Base-by-base conservation (phyloP, 2,329 filamentous ascomycete genomes). In the Hypomyces rosellus region DNA sequence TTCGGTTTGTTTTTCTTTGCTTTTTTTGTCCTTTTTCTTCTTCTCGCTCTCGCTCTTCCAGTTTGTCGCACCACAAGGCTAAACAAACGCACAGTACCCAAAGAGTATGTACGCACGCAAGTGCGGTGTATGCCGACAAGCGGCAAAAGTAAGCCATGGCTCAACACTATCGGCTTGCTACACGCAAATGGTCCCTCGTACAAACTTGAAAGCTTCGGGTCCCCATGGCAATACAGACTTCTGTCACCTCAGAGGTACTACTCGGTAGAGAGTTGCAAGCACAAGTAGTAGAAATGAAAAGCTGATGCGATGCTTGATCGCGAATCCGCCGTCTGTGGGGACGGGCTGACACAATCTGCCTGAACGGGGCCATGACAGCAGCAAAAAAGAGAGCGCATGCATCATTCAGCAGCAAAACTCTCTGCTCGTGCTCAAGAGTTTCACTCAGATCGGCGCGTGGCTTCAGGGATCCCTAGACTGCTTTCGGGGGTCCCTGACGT, bases 371-470 rank as follows among this genome's bases (percentile, higher is more conserved):
- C 34, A 40, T 14, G 14, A 30, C 37, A 46, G 46, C 30, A 34
- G 38, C 46, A 42, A 37, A 14, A 13, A 34, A 34, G 41, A 40
- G 41, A 34, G 39, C 46, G 37, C 46, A 36, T 43, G 39, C 37
- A 40, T 48, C 46, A 48, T 43, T 40, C 46, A 48, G 46, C 39
- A 43, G 20, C 40, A 12, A 43, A 50, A 45, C 48, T 49, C 33
- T 54, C 55, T 52, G 52, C 56, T 49, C 51, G 45, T 34, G 53
- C 25, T 30, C 25, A 30, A 30, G 40, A 59, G 56, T 56, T 54
- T 59, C 54, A 57, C 54, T 59, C 60, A 58, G 59, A 61, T 61
- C 59, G 58, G 65, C 66, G 65, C 65, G 66, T 68, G 66, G 66
- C 65, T 68, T 50, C 64, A 65, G 64, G 65, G 65, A 67, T 68